Conservation (phyloP, 176 grass and related monocot species). For the Thinopyrum elongatum region DNA sequence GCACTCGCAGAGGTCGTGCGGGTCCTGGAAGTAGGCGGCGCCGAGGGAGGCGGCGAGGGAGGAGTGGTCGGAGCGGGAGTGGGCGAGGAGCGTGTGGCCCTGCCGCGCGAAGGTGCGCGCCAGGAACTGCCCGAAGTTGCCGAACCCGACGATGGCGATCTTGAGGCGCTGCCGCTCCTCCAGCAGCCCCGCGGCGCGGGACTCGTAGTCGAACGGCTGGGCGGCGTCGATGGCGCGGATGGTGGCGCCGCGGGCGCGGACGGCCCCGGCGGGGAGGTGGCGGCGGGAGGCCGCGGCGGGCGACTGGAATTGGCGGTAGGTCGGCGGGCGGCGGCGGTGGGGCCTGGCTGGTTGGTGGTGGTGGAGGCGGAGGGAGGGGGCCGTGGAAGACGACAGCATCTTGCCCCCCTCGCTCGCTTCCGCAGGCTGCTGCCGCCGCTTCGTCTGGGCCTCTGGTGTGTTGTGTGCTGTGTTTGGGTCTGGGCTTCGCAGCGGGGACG, state of each 20-base stretch:
- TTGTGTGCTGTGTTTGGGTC: background rate
- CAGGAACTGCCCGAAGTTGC: slow-evolving; percentile 85
- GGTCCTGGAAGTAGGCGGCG: slow-evolving; percentile 58
- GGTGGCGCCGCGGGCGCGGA: background rate
- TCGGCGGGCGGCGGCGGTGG: background rate
- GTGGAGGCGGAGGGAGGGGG: slow-evolving; percentile 34
- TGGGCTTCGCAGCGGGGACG: background rate
- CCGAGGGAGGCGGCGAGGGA: slow-evolving; percentile 48
- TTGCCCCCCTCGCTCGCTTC: background rate
- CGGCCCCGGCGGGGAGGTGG: background rate
- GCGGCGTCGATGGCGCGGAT: slow-evolving; percentile 55
- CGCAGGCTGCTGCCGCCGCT: background rate
- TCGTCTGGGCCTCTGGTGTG: background rate
- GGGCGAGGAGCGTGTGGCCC: slow-evolving; percentile 67
- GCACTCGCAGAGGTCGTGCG: slow-evolving; percentile 85
- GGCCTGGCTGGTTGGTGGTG: slow-evolving; percentile 22
- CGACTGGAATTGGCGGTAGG: slow-evolving; percentile 12
- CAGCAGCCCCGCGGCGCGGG: slow-evolving; percentile 40
- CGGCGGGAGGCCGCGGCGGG: background rate
- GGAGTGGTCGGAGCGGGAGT: slow-evolving; percentile 87
- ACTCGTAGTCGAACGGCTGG: slow-evolving; percentile 70
- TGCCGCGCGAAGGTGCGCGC: slow-evolving; percentile 59
- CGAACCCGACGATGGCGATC: slow-evolving; percentile 89
- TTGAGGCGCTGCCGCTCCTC: slow-evolving; percentile 68
- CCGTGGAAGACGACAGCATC: slow-evolving; percentile 52